Evolutionary conservation across 495 filamentous ascomycete species (phyloP).

Genomic region (Aspergillus diversus): DNA sequence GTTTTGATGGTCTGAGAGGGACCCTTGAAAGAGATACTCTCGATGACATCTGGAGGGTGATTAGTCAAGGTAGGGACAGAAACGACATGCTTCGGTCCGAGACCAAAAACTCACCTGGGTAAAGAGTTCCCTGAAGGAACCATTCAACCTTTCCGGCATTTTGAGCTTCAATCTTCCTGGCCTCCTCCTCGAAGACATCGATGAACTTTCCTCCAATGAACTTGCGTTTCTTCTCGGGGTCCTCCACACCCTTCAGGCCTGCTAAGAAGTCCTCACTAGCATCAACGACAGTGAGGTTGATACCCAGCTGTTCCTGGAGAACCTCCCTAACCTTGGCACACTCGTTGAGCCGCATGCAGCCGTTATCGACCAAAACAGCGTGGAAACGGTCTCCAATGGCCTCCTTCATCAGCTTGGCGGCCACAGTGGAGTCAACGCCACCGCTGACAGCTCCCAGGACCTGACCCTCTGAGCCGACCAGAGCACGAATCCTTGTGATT

Average conservation of each 20-base stretch:
- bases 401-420: constrained; percentile 80
- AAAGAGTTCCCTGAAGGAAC: constrained; percentile 85
- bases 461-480: constrained; percentile 79
- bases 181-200: constrained; percentile 84
- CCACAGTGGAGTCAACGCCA: constrained; percentile 90
- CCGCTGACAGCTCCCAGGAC: constrained; percentile 87
- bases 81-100: constrained; percentile 13
- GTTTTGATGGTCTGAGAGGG: constrained; percentile 83
- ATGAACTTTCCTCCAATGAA: constrained; percentile 88
- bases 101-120: constrained; percentile 49
- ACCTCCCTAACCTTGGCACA: constrained; percentile 76
- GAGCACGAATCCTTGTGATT: constrained; percentile 70
- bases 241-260: constrained; percentile 71
- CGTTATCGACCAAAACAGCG: constrained; percentile 87
- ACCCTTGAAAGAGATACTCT: constrained; percentile 80
- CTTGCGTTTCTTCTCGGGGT: constrained; percentile 93
- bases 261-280: constrained; percentile 74
- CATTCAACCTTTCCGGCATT: constrained; percentile 71
- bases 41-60: constrained; percentile 69
- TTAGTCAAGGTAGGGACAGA: constrained; percentile 16
- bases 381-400: constrained; percentile 88
- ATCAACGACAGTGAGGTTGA: constrained; percentile 89
- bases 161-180: constrained; percentile 71
- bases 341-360: constrained; percentile 86
- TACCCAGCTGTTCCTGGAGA: constrained; percentile 75